phyloP scores from a whole-genome alignment of 352 stramenopile species.

The Phytopythium cucurbitacearum region DNA sequence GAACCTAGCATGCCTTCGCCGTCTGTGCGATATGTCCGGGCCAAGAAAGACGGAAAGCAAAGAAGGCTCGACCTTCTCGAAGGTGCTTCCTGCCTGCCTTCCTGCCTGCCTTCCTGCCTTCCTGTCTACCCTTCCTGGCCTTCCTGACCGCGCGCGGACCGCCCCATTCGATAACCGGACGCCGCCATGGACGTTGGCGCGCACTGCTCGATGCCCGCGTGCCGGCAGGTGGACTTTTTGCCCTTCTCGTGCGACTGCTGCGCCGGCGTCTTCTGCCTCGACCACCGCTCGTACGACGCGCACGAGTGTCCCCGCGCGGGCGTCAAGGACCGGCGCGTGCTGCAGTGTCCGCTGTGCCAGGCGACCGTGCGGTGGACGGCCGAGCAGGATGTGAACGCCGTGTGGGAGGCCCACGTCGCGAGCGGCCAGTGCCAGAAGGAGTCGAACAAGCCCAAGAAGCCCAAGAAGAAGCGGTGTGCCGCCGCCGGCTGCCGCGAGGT shows the following conservation, averaged over 20 bases:
- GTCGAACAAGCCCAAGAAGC: constrained; percentile 33
- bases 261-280: constrained; percentile 73
- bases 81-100: too few species aligned
- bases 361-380: constrained; percentile 63
- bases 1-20: too few species aligned
- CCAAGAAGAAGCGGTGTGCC: constrained; percentile 68
- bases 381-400: constrained; percentile 68
- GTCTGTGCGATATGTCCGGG: too few species aligned
- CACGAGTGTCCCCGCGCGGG: constrained; percentile 66
- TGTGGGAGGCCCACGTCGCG: constrained; percentile 72
- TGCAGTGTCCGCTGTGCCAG: constrained; percentile 68
- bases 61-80: too few species aligned
- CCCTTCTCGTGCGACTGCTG: constrained; percentile 87
- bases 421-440: constrained; percentile 42
- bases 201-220: constrained; percentile 62
- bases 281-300: constrained; percentile 73
- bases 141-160: not conserved
- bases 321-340: constrained; percentile 59
- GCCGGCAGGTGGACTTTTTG: constrained; percentile 80
- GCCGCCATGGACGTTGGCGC: constrained; percentile 59
- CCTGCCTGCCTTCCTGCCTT: too few species aligned
- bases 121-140: not conserved
- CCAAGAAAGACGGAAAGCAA: too few species aligned
- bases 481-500: constrained; percentile 56
- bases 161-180: not conserved